Evolutionary conservation across 2,329 filamentous ascomycete species (phyloP), one percentile per base, ranked within the genome.

Genomic region (Hirsutella rhossiliensis): DNA sequence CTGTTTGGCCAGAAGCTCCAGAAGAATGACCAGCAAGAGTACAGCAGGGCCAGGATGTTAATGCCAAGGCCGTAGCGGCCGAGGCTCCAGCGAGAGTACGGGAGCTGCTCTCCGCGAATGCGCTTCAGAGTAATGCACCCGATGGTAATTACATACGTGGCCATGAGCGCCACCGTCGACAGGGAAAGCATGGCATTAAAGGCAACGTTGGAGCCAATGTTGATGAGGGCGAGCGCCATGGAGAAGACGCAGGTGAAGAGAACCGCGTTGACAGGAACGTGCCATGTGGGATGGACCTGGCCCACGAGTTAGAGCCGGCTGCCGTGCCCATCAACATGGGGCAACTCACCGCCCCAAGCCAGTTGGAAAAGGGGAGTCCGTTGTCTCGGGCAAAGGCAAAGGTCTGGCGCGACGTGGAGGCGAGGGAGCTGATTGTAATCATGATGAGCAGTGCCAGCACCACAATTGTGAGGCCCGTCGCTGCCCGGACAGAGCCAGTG

Each of bases 121-220:
- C 66, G 61, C 42, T 58, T 58, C 47, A 60, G 54, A 31, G 64
- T 49, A 11, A 57, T 49, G 39, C 58, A 58, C 38, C 58, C 57
- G 41, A 62, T 58, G 19, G 55, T 57, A 29, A 62, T 53, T 27
- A 59, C 51, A 47, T 63, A 63, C 5, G 58, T 62, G 17, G 50
- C 53, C 46, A 62, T 53, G 19, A 63, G 54, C 3, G 54, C 59
- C 3, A 57, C 52, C 1, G 58, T 51, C 0, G 56, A 58, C 2
- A 64, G 52, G 13, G 60, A 62, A 23, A 60, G 53, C 45, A 63
- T 57, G 38, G 56, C 54, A 45, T 62, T 62, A 52, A 62, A 60
- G 11, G 59, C 59, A 15, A 55, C 49, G 2, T 52, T 53, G 18
- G 58, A 62, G 9, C 61, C 61, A 27, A 64, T 52, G 17, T 58